phyloP scores from a whole-genome alignment of 768 basidiomycete genomes.

The Tulasnella sp. region DNA sequence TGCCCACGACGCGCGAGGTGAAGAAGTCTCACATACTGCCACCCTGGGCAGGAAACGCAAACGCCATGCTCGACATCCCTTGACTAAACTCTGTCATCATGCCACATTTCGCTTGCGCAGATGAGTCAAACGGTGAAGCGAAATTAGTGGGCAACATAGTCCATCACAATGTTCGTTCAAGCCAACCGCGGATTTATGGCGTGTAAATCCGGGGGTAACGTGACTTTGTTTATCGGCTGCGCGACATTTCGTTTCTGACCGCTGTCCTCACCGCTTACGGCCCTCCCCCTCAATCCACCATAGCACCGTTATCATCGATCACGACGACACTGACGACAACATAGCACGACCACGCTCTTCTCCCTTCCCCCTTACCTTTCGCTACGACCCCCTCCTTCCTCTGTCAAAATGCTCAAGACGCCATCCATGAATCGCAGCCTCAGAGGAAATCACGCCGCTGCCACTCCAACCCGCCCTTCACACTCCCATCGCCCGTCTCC shows the following conservation, averaged over 20 bases:
- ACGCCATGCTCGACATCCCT: background rate
- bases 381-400: conserved; percentile 5
- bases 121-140: background rate
- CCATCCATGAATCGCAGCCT: conserved; percentile 9
- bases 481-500: background rate
- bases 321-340: conserved; percentile 8
- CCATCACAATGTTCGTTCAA: conserved; percentile 3
- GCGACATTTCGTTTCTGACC: conserved; percentile 13
- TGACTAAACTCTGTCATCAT: background rate
- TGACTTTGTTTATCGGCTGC: conserved; percentile 8
- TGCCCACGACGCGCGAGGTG: background rate
- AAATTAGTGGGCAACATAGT: background rate
- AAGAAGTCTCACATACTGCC: background rate
- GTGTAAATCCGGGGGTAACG: background rate
- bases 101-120: background rate
- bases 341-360: background rate
- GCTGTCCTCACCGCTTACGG: background rate
- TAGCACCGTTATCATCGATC: background rate
- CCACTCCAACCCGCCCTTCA: background rate
- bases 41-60: background rate
- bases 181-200: background rate
- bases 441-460: background rate
- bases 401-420: background rate
- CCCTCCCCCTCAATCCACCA: conserved; percentile 3
- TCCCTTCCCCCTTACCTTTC: background rate